These are phyloP conservation scores for Termitomyces sp. DNA, from an alignment of 768 basidiomycete species.

Conservation along the genomic window DNA sequence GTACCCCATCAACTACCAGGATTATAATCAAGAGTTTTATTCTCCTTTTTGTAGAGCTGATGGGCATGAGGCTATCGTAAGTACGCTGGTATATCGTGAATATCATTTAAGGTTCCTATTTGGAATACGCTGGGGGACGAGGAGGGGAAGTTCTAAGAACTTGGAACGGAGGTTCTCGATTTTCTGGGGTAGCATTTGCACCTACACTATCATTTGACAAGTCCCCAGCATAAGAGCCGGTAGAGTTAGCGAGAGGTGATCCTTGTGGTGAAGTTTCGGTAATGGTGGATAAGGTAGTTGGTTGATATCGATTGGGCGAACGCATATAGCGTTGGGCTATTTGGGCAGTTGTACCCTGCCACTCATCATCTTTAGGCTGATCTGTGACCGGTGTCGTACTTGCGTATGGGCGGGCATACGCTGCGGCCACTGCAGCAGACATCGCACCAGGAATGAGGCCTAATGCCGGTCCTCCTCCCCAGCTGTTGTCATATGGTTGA, in stretches of 20 bases:
- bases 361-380: not conserved
- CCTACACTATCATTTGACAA: not conserved
- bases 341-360: slow-evolving; percentile 16
- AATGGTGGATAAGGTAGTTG: slow-evolving; percentile 16
- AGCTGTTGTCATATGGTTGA: slow-evolving; percentile 1
- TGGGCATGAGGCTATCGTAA: not conserved
- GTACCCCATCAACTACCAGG: not conserved
- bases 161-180: slow-evolving; percentile 5
- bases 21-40: not conserved
- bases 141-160: not conserved
- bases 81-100: not conserved
- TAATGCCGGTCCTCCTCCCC: not conserved
- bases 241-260: slow-evolving; percentile 13
- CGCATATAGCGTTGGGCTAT: slow-evolving; percentile 13
- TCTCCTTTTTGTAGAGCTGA: not conserved
- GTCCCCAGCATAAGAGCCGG: slow-evolving; percentile 9
- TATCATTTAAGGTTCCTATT: not conserved
- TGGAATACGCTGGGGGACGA: slow-evolving; percentile 5
- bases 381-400: not conserved
- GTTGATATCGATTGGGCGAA: slow-evolving; percentile 15
- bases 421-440: slow-evolving; percentile 4
- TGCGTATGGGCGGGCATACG: slow-evolving; percentile 9
- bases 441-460: slow-evolving; percentile 9
- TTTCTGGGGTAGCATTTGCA: not conserved
- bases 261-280: slow-evolving; percentile 16